A percentile compares a stretch with the other conserved stretches of the same genome.
These are phyloP conservation scores for Singerocomus rubriflavus DNA, from an alignment of 1,284 basidiomycete species.

Conservation along the genomic window DNA sequence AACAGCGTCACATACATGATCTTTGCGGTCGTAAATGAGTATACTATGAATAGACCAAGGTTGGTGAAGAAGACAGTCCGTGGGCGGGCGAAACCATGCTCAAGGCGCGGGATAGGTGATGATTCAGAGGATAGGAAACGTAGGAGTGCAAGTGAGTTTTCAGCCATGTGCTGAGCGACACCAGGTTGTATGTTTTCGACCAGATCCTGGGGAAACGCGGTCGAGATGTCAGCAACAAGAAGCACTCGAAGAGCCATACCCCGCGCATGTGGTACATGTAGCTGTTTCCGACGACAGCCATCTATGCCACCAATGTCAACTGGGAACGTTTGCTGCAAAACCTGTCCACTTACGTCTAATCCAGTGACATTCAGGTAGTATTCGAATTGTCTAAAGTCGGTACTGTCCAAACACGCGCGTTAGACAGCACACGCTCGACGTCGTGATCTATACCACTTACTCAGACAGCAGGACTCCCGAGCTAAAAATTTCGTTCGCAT, in stretches of 20 bases:
- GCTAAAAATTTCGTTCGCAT: slow-evolving; percentile 93
- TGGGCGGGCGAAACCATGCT: slow-evolving; percentile 53
- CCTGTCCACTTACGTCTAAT: slow-evolving; percentile 60
- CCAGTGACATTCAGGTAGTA: slow-evolving; percentile 87
- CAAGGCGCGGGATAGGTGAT: slow-evolving; percentile 64
- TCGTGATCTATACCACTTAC: slow-evolving; percentile 41
- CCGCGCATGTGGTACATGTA: slow-evolving; percentile 93
- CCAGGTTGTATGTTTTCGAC: slow-evolving; percentile 82
- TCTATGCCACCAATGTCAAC: slow-evolving; percentile 45
- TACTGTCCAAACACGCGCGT: slow-evolving; percentile 44
- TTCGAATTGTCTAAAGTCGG: slow-evolving; percentile 93
- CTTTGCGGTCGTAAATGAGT: slow-evolving; percentile 70
- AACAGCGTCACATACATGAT: slow-evolving; percentile 63
- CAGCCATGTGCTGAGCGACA: slow-evolving; percentile 88
- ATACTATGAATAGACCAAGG: slow-evolving; percentile 69
- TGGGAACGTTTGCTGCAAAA: neutral
- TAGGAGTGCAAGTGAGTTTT: slow-evolving; percentile 85
- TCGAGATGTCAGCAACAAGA: slow-evolving; percentile 11
- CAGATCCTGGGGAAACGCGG: slow-evolving; percentile 51
- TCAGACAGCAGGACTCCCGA: slow-evolving; percentile 91
- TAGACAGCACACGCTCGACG: slow-evolving; percentile 9
- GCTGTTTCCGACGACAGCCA: slow-evolving; percentile 91
- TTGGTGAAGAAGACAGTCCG: slow-evolving; percentile 77
- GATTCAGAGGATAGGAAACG: slow-evolving; percentile 69
- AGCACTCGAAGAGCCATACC: slow-evolving; percentile 29